These are phyloP conservation scores for Cladosporium sp. DNA, from an alignment of 2,329 filamentous ascomycete genomes.

Conservation along the genomic window DNA sequence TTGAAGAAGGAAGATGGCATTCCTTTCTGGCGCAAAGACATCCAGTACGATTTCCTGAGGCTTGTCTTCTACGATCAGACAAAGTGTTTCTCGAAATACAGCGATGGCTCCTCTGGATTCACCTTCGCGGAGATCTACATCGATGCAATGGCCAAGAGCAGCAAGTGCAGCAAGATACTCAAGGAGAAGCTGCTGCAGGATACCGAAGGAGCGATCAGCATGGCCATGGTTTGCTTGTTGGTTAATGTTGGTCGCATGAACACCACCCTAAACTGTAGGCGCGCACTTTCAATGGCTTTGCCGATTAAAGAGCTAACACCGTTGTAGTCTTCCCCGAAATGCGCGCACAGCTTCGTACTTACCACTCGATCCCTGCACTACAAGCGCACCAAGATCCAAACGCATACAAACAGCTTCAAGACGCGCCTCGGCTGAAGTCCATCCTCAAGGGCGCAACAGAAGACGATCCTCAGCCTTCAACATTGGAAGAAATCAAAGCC, in stretches of 20 bases:
- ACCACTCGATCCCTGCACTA: slow-evolving; percentile 94
- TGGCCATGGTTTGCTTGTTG: slow-evolving; percentile 98
- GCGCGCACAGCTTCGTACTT: slow-evolving; percentile 94
- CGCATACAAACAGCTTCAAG: slow-evolving; percentile 96
- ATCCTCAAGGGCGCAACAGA: slow-evolving; percentile 96
- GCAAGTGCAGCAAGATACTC: slow-evolving; percentile 97
- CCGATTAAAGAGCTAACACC: slow-evolving; percentile 17
- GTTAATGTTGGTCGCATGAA: slow-evolving; percentile 99
- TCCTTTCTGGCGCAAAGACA: slow-evolving; percentile 80
- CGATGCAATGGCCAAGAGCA: slow-evolving; percentile 96
- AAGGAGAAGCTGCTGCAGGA: slow-evolving; percentile 95
- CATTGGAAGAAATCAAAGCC: slow-evolving; percentile 75
- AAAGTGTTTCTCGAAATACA: slow-evolving; percentile 85
- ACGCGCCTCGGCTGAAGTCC: slow-evolving; percentile 91
- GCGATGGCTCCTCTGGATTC: slow-evolving; percentile 69
- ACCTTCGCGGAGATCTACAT: slow-evolving; percentile 95
- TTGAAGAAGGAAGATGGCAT: slow-evolving; percentile 87
- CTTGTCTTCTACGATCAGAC: slow-evolving; percentile 73
- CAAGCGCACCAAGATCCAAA: slow-evolving; percentile 93
- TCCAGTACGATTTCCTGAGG: slow-evolving; percentile 81
- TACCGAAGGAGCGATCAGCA: slow-evolving; percentile 86
- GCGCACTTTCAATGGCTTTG: not conserved
- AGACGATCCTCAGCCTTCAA: slow-evolving; percentile 78
- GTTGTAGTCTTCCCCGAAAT: slow-evolving; percentile 91
- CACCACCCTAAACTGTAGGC: slow-evolving; percentile 90